A percentile compares a stretch with the other conserved stretches of the same genome.
Conservation (phyloP, 306 rosid species). For the Delonix regia region DNA sequence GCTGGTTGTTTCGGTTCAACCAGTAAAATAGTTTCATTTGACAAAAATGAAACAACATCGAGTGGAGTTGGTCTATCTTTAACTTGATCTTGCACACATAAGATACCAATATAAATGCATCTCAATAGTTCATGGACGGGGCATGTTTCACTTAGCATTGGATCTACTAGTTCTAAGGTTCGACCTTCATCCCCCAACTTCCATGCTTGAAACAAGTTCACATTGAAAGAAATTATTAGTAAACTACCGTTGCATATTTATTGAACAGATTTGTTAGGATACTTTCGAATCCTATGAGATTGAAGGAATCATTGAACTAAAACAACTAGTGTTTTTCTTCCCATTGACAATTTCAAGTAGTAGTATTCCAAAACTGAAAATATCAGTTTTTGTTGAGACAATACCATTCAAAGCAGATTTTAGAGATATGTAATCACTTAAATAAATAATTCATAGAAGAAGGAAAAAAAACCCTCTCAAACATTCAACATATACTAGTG, state of each 20-base stretch:
- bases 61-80: constrained; percentile 45
- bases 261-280: no score
- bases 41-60: constrained; percentile 46
- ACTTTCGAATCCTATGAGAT: no score
- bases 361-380: constrained; percentile 21
- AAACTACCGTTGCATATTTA: no score
- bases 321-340: constrained; percentile 38
- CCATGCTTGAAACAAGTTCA: constrained; percentile 39
- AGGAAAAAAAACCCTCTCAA: neutral
- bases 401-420: constrained; percentile 30
- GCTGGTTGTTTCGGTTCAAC: constrained; percentile 38
- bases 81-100: constrained; percentile 49
- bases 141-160: constrained; percentile 15
- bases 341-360: constrained; percentile 27
- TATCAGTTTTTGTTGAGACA: constrained; percentile 33
- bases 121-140: no score
- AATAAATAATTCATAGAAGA: no score
- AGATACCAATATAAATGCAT: constrained; percentile 47
- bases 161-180: constrained; percentile 37
- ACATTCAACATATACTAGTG: no score
- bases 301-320: no score
- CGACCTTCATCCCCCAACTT: constrained; percentile 37
- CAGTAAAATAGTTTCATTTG: constrained; percentile 37
- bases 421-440: constrained; percentile 25
- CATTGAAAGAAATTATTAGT: no score